Evolutionary conservation across 2,329 filamentous ascomycete species (phyloP).

Genomic region (Endothia cerciana): DNA sequence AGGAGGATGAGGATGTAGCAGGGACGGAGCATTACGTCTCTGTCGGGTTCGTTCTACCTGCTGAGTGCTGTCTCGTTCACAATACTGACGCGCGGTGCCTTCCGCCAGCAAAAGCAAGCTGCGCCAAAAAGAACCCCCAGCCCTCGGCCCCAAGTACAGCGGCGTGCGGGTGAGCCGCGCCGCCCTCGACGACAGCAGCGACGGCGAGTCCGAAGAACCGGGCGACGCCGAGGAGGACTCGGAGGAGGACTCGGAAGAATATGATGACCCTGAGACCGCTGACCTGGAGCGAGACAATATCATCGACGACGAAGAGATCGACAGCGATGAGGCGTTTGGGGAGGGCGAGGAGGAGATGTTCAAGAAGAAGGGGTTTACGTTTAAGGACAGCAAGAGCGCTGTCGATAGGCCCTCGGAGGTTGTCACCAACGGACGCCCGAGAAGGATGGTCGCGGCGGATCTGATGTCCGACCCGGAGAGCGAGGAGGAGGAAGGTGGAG

Average conservation of each 20-base stretch:
- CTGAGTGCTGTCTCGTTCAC: neutral
- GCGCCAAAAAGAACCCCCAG: constrained; percentile 69
- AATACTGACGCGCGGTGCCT: constrained; percentile 12
- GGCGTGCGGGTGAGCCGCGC: constrained; percentile 76
- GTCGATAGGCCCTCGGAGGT: constrained; percentile 40
- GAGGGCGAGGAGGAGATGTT: constrained; percentile 85
- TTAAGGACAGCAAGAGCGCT: constrained; percentile 55
- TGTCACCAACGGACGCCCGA: constrained; percentile 32
- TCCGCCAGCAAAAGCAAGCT: constrained; percentile 82
- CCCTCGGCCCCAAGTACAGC: constrained; percentile 78
- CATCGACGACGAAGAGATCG: constrained; percentile 63
- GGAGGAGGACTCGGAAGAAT: constrained; percentile 41
- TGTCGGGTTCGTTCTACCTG: constrained; percentile 61
- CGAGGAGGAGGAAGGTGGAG: constrained; percentile 41
- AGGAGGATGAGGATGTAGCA: constrained; percentile 52
- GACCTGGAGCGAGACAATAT: constrained; percentile 58
- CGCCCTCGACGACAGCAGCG: constrained; percentile 62
- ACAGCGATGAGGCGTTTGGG: constrained; percentile 73
- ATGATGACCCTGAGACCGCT: constrained; percentile 59
- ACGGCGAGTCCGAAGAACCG: constrained; percentile 50
- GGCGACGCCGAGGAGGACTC: constrained; percentile 43
- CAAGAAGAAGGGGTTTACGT: constrained; percentile 64
- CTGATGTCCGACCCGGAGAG: constrained; percentile 55
- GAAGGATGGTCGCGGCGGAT: constrained; percentile 57
- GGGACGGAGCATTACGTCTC: constrained; percentile 86